Conservation (phyloP, 108 stramenopile genomes). For the Nannochloropsis salina region DNA sequence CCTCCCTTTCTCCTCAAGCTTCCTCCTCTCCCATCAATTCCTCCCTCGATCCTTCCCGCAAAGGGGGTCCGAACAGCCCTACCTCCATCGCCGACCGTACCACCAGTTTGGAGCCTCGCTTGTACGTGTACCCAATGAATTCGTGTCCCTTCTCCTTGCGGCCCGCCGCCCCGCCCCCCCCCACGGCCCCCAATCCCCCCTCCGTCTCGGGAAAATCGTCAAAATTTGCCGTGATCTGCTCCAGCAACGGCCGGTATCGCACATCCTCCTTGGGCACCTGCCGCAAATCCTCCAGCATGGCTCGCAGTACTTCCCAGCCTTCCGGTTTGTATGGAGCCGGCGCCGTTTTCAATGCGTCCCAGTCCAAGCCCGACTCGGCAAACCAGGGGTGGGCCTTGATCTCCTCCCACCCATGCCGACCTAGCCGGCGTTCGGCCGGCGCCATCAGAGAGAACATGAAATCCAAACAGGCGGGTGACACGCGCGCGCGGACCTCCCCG, state of each 20-base stretch:
- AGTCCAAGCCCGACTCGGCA: slow-evolving; percentile 43
- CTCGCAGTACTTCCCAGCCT: slow-evolving; percentile 24
- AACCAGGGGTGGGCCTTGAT: slow-evolving; percentile 60
- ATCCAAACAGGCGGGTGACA: slow-evolving; percentile 30
- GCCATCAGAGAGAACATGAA: slow-evolving; percentile 53
- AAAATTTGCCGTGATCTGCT: slow-evolving; percentile 54
- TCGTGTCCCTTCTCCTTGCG: slow-evolving; percentile 45
- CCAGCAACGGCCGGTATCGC: slow-evolving; percentile 35
- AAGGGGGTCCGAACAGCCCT: background rate
- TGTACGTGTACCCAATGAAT: slow-evolving; percentile 58
- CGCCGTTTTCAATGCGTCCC: slow-evolving; percentile 42
- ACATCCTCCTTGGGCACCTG: slow-evolving; percentile 27
- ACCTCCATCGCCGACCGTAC: background rate
- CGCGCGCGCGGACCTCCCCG: slow-evolving; percentile 35
- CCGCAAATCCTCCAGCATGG: slow-evolving; percentile 41
- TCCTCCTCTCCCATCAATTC: slow-evolving; percentile 19
- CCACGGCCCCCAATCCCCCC: slow-evolving; percentile 34
- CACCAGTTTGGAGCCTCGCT: slow-evolving; percentile 25
- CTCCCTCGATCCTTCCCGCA: background rate
- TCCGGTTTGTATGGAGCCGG: slow-evolving; percentile 56
- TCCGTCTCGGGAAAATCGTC: slow-evolving; percentile 53
- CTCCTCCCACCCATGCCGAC: slow-evolving; percentile 53
- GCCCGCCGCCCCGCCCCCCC: slow-evolving; percentile 39
- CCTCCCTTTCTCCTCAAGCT: background rate
- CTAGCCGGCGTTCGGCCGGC: slow-evolving; percentile 51